These are phyloP conservation scores for Cercospora sojina DNA, from an alignment of 2,329 filamentous ascomycete species.

Conservation along the genomic window DNA sequence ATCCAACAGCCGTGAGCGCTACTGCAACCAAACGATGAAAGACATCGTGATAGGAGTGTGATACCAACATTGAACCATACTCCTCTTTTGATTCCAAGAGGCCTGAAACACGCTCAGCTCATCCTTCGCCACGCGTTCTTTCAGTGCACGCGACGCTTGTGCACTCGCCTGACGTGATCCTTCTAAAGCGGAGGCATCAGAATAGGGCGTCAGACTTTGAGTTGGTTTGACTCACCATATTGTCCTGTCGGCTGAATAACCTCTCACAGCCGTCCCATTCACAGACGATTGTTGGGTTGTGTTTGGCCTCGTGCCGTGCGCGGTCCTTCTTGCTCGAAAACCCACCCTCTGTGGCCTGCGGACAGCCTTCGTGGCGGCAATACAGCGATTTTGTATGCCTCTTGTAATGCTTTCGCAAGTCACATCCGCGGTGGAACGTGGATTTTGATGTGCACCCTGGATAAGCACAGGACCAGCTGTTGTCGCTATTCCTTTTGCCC, in stretches of 20 bases:
- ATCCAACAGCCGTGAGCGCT: background rate
- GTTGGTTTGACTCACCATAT: constrained; percentile 51
- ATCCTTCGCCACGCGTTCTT: constrained; percentile 9
- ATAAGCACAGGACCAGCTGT: constrained; percentile 59
- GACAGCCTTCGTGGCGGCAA: constrained; percentile 59
- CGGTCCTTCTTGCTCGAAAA: constrained; percentile 65
- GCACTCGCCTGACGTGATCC: constrained; percentile 34
- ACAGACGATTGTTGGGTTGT: constrained; percentile 59
- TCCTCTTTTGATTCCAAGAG: background rate
- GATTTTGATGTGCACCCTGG: constrained; percentile 60
- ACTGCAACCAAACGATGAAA: background rate
- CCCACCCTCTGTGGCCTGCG: constrained; percentile 56
- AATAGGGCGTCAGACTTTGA: background rate
- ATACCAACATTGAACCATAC: background rate
- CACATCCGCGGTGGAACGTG: constrained; percentile 59
- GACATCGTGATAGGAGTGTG: background rate
- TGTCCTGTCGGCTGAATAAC: constrained; percentile 61
- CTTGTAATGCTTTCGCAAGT: constrained; percentile 63
- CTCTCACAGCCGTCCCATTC: constrained; percentile 59
- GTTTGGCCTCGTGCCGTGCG: constrained; percentile 61
- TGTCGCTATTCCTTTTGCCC: constrained; percentile 47
- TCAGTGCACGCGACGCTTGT: constrained; percentile 23
- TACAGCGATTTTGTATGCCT: constrained; percentile 62
- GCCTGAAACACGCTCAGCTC: background rate
- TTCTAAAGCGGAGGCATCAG: constrained; percentile 26